A percentile compares a stretch with the other conserved stretches of the same genome.
These are phyloP conservation scores for Entelexis paramagnoliae DNA, from an alignment of 1,139 yeast genomes.

Conservation along the genomic window DNA sequence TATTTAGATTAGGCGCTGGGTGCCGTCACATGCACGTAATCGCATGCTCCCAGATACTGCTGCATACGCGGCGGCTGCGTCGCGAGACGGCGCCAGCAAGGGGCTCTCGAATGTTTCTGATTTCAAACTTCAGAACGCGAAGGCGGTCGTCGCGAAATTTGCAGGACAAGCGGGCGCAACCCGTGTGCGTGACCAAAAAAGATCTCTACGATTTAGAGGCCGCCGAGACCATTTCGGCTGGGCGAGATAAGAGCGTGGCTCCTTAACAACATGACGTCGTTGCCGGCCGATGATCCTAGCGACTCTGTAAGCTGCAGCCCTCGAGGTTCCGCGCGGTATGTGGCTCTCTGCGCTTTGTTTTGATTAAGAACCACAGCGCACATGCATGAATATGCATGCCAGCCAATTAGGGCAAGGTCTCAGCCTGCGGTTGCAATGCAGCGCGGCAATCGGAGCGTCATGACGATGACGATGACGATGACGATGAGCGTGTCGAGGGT, in stretches of 20 bases:
- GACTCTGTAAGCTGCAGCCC: neutral
- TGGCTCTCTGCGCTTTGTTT: constrained; percentile 1
- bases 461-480: neutral
- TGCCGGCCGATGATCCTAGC: neutral
- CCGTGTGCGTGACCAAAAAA: no score
- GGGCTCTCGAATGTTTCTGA: no score
- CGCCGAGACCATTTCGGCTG: no score
- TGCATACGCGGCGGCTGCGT: neutral
- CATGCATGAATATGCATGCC: neutral
- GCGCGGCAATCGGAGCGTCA: neutral
- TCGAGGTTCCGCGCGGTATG: neutral
- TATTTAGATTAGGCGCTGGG: neutral
- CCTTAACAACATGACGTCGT: neutral
- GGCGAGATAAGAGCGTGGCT: neutral
- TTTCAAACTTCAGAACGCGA: no score
- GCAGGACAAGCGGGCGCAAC: no score
- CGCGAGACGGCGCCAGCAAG: neutral
- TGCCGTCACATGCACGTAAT: neutral
- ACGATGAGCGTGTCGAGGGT: no score
- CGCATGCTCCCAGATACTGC: neutral
- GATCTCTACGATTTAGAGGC: no score
- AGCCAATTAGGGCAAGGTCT: neutral
- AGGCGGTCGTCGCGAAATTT: no score
- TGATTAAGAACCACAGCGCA: neutral
- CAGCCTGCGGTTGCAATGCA: neutral